A percentile compares a stretch with the other conserved stretches of the same genome.
phyloP scores from a whole-genome alignment of 2,329 filamentous ascomycete genomes.

The Fusarium gaditjirri region DNA sequence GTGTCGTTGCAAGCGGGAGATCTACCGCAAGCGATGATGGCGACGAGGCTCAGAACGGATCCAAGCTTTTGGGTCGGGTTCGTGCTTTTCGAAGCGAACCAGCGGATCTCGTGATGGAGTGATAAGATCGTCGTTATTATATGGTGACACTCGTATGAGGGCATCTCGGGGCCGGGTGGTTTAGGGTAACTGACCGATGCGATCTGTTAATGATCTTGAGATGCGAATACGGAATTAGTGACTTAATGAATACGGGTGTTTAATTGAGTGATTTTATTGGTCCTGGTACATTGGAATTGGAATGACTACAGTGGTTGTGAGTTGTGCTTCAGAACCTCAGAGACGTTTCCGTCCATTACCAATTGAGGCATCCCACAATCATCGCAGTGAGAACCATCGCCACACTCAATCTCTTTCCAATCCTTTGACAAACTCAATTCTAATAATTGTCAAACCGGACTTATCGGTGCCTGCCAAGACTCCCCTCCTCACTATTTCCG shows the following conservation, averaged over 20 bases:
- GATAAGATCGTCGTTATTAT: neutral
- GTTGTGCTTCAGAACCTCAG: neutral
- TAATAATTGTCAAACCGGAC: neutral
- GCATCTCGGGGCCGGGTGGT: neutral
- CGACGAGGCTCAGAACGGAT: constrained; percentile 9
- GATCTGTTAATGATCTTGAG: accelerated
- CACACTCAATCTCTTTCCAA: neutral
- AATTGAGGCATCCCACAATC: neutral
- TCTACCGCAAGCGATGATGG: constrained; percentile 5
- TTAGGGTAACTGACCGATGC: neutral
- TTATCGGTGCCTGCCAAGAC: constrained; percentile 9
- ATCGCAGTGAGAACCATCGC: accelerated
- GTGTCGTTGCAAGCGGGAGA: constrained; percentile 11
- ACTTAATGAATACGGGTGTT: neutral
- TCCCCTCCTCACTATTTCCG: neutral
- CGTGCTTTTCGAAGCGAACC: constrained; percentile 25
- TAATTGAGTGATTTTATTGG: neutral
- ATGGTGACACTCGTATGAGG: neutral
- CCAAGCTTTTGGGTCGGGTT: constrained; percentile 12
- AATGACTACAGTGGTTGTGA: neutral
- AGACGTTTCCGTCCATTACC: neutral
- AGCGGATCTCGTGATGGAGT: neutral
- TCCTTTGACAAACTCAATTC: neutral
- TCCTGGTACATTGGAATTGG: neutral
- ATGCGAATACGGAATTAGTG: neutral